Conservation (phyloP, 148 eudicot species). For the Spergularia bocconei region DNA sequence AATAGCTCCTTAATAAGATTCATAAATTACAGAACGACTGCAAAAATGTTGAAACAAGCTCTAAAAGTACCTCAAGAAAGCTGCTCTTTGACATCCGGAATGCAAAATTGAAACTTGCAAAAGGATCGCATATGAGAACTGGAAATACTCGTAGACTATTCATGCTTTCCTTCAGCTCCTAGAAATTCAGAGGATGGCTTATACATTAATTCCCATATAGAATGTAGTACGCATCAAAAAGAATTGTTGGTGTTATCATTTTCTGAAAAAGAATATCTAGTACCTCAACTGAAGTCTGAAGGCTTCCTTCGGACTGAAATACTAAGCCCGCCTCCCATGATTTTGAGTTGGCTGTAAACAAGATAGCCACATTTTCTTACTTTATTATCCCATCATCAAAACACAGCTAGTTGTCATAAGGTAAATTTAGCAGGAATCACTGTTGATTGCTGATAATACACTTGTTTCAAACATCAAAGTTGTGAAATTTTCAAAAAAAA, state of each 20-base stretch:
- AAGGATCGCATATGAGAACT: slow-evolving; percentile 62
- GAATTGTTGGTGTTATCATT: neutral
- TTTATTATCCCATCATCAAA: neutral
- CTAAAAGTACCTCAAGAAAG: slow-evolving; percentile 57
- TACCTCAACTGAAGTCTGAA: slow-evolving; percentile 48
- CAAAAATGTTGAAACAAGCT: neutral
- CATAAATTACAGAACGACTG: neutral
- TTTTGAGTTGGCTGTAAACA: slow-evolving; percentile 70
- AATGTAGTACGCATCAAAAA: neutral
- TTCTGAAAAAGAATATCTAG: neutral
- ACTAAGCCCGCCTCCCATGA: slow-evolving; percentile 68
- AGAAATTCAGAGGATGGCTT: slow-evolving; percentile 10
- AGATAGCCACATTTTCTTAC: slow-evolving; percentile 1
- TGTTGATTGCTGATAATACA: neutral
- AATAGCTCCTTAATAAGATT: neutral
- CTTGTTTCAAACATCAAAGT: too few relatives aligned
- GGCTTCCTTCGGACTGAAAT: slow-evolving; percentile 45
- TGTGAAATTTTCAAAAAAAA: too few relatives aligned
- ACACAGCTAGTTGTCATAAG: neutral
- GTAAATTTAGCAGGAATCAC: neutral
- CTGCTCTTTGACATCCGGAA: slow-evolving; percentile 64
- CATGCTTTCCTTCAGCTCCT: slow-evolving; percentile 60
- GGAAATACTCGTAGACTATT: slow-evolving; percentile 52
- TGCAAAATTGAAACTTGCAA: slow-evolving; percentile 64
- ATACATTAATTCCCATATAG: neutral